Conservation (phyloP, 164 flowering plant genomes). For the Dillenia suffruticosa region DNA sequence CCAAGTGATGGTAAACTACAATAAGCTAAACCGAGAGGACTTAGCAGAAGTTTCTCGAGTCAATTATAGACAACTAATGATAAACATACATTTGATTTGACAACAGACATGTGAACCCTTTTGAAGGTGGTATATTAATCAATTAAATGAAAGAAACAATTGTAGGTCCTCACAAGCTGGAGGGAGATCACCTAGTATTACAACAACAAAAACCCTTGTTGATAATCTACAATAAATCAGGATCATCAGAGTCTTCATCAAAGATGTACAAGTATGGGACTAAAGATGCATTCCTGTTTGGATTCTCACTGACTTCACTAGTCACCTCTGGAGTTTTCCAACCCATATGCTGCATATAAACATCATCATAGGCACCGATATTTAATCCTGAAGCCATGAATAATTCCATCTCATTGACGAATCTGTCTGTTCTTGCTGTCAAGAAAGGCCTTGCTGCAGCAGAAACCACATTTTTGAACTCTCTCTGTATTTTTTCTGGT, state of each 20-base stretch:
- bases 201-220: too few relatives aligned
- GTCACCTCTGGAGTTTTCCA: constrained; percentile 25
- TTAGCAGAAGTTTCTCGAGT: too few relatives aligned
- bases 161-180: too few relatives aligned
- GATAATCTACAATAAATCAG: constrained; percentile 14
- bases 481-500: constrained; percentile 35
- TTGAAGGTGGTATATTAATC: too few relatives aligned
- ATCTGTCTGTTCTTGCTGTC: constrained; percentile 50
- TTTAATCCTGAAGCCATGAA: constrained; percentile 80
- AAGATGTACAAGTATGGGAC: constrained; percentile 44
- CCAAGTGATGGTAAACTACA: too few relatives aligned
- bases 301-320: constrained; percentile 16
- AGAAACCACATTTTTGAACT: constrained; percentile 47
- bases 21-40: too few relatives aligned
- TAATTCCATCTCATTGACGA: constrained; percentile 71
- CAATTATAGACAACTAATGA: too few relatives aligned
- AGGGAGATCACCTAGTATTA: too few relatives aligned
- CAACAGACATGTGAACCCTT: too few relatives aligned
- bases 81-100: too few relatives aligned
- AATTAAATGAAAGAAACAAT: too few relatives aligned
- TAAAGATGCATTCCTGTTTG: constrained; percentile 11
- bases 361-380: constrained; percentile 75
- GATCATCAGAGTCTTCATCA: constrained; percentile 50
- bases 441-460: constrained; percentile 74
- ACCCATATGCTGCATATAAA: constrained; percentile 48